A percentile compares a stretch with the other conserved stretches of the same genome.
phyloP scores from a whole-genome alignment of 169 alveolate genomes.

The Perkinsus marinus region DNA sequence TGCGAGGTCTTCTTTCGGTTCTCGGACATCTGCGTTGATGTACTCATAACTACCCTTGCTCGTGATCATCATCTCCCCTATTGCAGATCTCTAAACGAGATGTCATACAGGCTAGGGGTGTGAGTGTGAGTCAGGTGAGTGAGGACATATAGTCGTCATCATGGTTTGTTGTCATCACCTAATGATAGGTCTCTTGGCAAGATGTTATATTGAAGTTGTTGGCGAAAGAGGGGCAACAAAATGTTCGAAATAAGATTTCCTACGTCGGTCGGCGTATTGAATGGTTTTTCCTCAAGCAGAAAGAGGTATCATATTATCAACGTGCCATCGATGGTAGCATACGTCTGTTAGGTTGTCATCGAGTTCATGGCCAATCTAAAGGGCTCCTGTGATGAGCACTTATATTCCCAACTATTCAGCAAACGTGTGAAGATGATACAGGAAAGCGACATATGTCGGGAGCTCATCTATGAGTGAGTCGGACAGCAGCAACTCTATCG shows the following conservation, averaged over 20 bases:
- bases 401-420: neutral
- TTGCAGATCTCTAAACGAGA: neutral
- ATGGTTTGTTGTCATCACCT: too few relatives aligned
- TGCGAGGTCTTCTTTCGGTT: neutral
- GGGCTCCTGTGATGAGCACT: neutral
- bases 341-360: neutral
- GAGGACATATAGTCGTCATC: neutral
- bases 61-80: neutral
- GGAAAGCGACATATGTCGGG: neutral
- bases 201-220: neutral
- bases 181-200: neutral
- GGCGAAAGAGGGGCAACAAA: neutral
- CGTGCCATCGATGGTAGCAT: neutral
- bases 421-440: neutral
- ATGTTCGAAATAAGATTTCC: neutral
- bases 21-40: neutral
- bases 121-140: neutral
- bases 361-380: neutral
- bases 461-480: neutral
- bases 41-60: neutral
- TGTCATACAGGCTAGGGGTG: neutral
- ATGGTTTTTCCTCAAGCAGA: neutral
- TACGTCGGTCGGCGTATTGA: neutral
- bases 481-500: neutral
- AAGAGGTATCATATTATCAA: neutral